phyloP scores from a whole-genome alignment of 2,329 filamentous ascomycete genomes.

The Byssoonygena ceratinophila region DNA sequence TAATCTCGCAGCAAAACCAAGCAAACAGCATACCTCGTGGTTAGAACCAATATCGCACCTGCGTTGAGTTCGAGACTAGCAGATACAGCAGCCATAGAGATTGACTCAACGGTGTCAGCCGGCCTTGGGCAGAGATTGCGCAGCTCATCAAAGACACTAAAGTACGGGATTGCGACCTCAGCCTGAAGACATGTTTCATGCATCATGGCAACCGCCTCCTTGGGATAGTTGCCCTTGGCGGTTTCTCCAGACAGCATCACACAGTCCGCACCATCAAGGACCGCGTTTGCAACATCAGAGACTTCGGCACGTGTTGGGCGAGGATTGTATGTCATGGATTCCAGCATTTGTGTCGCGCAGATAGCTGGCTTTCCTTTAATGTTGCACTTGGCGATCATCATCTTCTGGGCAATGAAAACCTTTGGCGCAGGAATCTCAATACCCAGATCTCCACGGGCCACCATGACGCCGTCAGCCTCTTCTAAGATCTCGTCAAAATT shows the following conservation, averaged over 20 bases:
- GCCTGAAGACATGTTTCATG: slow-evolving; percentile 93
- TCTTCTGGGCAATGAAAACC: slow-evolving; percentile 99
- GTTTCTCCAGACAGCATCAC: slow-evolving; percentile 99
- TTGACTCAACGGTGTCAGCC: slow-evolving; percentile 80
- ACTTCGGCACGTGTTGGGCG: slow-evolving; percentile 96
- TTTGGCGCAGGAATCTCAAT: slow-evolving; percentile 98
- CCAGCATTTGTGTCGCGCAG: slow-evolving; percentile 98
- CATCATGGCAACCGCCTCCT: slow-evolving; percentile 93
- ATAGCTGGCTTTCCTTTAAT: slow-evolving; percentile 97
- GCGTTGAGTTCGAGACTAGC: slow-evolving; percentile 93
- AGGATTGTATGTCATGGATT: slow-evolving; percentile 99
- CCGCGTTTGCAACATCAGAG: slow-evolving; percentile 94
- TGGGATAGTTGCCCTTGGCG: slow-evolving; percentile 91
- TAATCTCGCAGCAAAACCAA: background rate
- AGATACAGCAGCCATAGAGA: slow-evolving; percentile 92
- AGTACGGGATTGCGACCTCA: slow-evolving; percentile 94
- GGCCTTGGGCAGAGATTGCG: slow-evolving; percentile 72
- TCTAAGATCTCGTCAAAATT: slow-evolving; percentile 96
- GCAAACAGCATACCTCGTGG: slow-evolving; percentile 55
- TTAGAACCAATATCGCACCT: slow-evolving; percentile 89
- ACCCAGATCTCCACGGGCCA: slow-evolving; percentile 93
- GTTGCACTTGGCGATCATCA: slow-evolving; percentile 99
- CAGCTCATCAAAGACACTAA: slow-evolving; percentile 93
- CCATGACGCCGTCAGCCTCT: slow-evolving; percentile 98
- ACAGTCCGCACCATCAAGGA: slow-evolving; percentile 95